phyloP scores from a whole-genome alignment of 108 stramenopile species.

The Conticribra weissflogii region DNA sequence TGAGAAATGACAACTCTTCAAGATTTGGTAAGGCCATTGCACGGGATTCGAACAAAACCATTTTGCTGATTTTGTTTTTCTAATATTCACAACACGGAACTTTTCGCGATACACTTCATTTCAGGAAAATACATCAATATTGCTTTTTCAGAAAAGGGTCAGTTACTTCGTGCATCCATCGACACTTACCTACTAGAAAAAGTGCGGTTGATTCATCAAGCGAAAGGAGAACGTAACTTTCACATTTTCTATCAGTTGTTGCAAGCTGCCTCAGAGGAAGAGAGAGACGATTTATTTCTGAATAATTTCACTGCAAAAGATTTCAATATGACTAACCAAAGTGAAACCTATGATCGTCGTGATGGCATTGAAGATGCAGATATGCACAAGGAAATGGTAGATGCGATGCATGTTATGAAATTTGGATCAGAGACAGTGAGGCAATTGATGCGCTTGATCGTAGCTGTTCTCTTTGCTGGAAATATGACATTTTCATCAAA shows the following conservation, averaged over 20 bases:
- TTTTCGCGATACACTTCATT: too few relatives aligned
- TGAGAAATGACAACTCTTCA: conserved; percentile 91
- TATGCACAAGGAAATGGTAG: conserved; percentile 66
- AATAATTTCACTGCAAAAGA: conserved; percentile 23
- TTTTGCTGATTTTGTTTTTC: too few relatives aligned
- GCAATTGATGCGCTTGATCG: conserved; percentile 56
- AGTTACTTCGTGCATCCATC: conserved; percentile 70
- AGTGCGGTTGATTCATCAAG: conserved; percentile 85
- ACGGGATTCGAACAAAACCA: background rate
- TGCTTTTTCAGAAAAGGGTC: conserved; percentile 58
- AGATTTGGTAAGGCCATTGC: conserved; percentile 76
- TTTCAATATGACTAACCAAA: conserved; percentile 49
- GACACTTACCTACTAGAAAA: conserved; percentile 95
- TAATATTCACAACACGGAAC: too few relatives aligned
- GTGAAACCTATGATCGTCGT: conserved; percentile 55
- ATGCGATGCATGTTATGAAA: conserved; percentile 60
- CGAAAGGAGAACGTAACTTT: conserved; percentile 89
- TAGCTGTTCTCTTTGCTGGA: conserved; percentile 65
- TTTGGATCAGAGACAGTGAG: conserved; percentile 49
- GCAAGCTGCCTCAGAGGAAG: conserved; percentile 46
- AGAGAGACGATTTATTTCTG: conserved; percentile 39
- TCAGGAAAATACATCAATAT: conserved; percentile 88
- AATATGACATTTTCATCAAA: conserved; percentile 60
- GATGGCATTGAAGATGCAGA: conserved; percentile 57
- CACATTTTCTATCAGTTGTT: conserved; percentile 94